Evolutionary conservation across 2,329 filamentous ascomycete species (phyloP), one percentile per base, ranked within the genome.

Genomic region (Colletotrichum somersetense): DNA sequence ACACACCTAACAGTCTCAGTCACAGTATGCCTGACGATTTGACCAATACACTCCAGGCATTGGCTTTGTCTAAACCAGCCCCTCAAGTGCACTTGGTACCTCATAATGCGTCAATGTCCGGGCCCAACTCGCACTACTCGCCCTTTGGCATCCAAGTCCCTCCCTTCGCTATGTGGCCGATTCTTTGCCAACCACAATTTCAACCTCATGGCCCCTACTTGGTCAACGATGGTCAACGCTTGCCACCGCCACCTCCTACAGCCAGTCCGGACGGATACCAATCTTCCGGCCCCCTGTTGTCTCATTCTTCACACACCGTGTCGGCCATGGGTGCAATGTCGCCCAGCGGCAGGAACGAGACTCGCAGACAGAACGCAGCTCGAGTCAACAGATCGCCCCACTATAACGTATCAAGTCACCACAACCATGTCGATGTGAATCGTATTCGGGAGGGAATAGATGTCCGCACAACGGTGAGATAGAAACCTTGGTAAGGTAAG

Each of bases 381-480:
- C 81, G 86, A 30, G 79, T 87, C 50, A 80, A 80, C 58, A 78
- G 87, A 74, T 81, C 85, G 16, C 79, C 84, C n/a, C 84, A 84
- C 67, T 84, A 85, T 75, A 87, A 83, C 67, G 80, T 83, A 6
- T 80, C 84, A 1, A 85, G 84, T 40, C 86, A 89, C 72, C 89
- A 91, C 76, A 92, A 91, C 69, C 85, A 89, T 33, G 90, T 92
- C 6, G 89, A 91, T 73, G 84, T 89, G 59, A 82, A 83, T 67
- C 85, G 86, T n/a, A 91, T 91, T 75, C 83, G 85, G 23, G 85
- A 89, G 20, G 92, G 92, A 12, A 88, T 89, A 57, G 92, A 95
- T 78, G 92, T 94, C 71, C 89, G 92, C 63, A 94, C 92, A 11
- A 95, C 92, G 0, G 92, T 93, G 83, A 81, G 88, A 40, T 26